Percentiles rank a stretch among this genome's conserved stretches.
These are phyloP conservation scores for Castanea crenata DNA, from an alignment of 306 rosid species.

Conservation along the genomic window DNA sequence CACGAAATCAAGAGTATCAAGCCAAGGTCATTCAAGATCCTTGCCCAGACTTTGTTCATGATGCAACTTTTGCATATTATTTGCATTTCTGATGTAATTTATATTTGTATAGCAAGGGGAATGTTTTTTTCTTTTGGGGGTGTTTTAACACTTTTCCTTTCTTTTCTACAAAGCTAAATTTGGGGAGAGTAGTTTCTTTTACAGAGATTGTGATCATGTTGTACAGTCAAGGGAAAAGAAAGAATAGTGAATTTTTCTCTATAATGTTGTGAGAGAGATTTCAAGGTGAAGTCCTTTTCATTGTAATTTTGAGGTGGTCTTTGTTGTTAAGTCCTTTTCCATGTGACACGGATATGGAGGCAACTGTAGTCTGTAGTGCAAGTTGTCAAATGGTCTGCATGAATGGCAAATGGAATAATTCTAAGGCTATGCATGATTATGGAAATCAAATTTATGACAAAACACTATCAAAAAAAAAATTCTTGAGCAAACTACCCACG, in stretches of 20 bases:
- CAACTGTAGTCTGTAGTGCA: conserved; percentile 4
- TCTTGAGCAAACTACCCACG: not conserved
- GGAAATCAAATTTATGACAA: not conserved
- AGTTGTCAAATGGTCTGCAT: conserved; percentile 23
- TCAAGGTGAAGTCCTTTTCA: conserved; percentile 38
- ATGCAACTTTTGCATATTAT: conserved; percentile 11
- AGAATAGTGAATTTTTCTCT: conserved; percentile 30
- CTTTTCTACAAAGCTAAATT: conserved; percentile 24
- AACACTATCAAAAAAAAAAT: not conserved
- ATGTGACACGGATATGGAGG: conserved; percentile 1
- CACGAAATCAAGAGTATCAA: conserved; percentile 60
- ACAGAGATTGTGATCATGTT: too few relatives aligned
- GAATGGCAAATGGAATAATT: not conserved
- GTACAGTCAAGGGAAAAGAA: conserved; percentile 19
- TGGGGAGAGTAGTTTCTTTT: conserved; percentile 21
- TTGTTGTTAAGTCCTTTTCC: not conserved
- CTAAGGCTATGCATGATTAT: not conserved
- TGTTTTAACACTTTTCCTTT: conserved; percentile 19
- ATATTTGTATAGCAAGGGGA: conserved; percentile 45
- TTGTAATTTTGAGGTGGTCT: not conserved
- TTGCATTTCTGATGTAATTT: conserved; percentile 20
- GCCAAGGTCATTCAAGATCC: conserved; percentile 54
- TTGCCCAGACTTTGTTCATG: conserved; percentile 89
- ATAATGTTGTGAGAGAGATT: not conserved
- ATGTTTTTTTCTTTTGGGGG: conserved; percentile 27